Evolutionary conservation across 176 grass and related monocot species (phyloP), one percentile per base, ranked within the genome.

Genomic region (Musa itinerans): DNA sequence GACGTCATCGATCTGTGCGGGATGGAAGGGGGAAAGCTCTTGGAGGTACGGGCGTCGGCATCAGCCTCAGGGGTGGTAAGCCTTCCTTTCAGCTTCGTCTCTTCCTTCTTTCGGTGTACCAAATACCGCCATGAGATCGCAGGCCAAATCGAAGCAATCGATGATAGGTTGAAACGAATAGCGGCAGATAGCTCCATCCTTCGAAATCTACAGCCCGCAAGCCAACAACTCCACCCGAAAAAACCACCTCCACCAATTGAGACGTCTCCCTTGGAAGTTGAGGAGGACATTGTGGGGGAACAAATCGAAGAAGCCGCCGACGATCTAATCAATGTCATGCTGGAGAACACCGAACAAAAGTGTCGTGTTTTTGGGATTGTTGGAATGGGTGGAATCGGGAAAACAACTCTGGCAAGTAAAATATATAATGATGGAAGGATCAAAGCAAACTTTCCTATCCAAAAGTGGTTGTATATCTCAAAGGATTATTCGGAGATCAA

Each of bases 81-180:
- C 52, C 14, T 14, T 5, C 71, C 71, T 14, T 53, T 17, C n/a
- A n/a, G n/a, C n/a, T n/a, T n/a, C n/a, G n/a, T n/a, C n/a, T n/a
- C n/a, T n/a, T n/a, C n/a, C n/a, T n/a, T n/a, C n/a, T n/a, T n/a
- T n/a, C 34, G n/a, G 0, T 68, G 62, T 11, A 55, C 74, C 0
- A 90, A 88, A 68, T 90, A 87, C 72, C 85, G 72, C n/a, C 87
- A 90, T 55, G 83, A 96, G 51, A 86, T 96, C n/a, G 87, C 85
- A 1, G 74, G 73, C 74, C 80, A 78, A 48, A 86, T 96, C 52
- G 75, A 71, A 69, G 70, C 88, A 54, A 78, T 92, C 53, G 87
- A 86, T 17, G 48, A 78, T 27, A 80, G 78, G 71, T 78, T 96
- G 5, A 64, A 82, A 69, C 81, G 86, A 4, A 76, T 88, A 2